Evolutionary conservation across 352 stramenopile species (phyloP), one percentile per base, ranked within the genome.

Genomic region (Blastocystis sp.): DNA sequence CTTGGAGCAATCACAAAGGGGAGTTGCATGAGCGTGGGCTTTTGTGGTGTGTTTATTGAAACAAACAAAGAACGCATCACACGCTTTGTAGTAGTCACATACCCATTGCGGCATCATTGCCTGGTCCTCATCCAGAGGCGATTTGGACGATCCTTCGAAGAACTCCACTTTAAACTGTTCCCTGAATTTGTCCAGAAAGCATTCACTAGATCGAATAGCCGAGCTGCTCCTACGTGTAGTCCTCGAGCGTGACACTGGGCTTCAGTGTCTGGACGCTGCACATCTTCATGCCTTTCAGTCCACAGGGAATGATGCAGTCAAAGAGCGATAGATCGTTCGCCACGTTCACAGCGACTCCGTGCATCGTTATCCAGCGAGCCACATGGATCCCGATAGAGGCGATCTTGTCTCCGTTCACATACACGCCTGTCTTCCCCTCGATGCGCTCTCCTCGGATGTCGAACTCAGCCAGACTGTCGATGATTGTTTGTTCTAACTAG

Each of bases 401-500:
- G 53, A 89, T 89, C 26, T 89, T 89, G 53, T 89, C 66, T 41
- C 78, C 78, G 30, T 89, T 89, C 43, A 89, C 78, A 43, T 79
- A 89, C n/a, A 89, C 78, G 26, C 78, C 78, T 9, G 78, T 89
- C 30, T 79, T 89, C 0, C 78, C 78, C 47, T 76, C 54, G 43
- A 79, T 79, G 11, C 78, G 24, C 13, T 79, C 78, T 9, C 63
- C 78, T 34, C 76, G 55, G 16, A 89, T 89, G 41, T 78, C 78
- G 30, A 89, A 89, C 37, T 76, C 63, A 43, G 20, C 53, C 11
- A 89, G 55, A 64, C 37, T 76, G 45, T 79, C 63, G n/a, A 89
- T 89, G 47, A 89, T 89, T 11, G 43, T 47, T 54, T 89, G 63
- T 11, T 89, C 78, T 26, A 89, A 47, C 78, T 89, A 89, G 16